Conservation (phyloP, 2,329 filamentous ascomycete species). For the Endoconidiophora laricicola region DNA sequence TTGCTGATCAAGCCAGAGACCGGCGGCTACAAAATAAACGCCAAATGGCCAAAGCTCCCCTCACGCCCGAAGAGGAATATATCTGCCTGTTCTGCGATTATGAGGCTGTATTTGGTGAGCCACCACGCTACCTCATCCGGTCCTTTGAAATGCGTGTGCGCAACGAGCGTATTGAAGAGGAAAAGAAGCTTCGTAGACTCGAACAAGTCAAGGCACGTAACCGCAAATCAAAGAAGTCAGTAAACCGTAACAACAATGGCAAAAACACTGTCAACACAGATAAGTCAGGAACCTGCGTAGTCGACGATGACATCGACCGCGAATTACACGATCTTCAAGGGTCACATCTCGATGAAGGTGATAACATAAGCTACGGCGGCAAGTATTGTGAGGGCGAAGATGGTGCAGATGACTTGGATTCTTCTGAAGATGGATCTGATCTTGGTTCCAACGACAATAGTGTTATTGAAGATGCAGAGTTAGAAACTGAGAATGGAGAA, state of each 20-base stretch:
- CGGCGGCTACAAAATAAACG: slow-evolving; percentile 64
- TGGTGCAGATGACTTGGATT: slow-evolving; percentile 3
- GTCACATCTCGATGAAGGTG: neutral
- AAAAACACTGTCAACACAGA: slow-evolving; percentile 3
- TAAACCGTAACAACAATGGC: neutral
- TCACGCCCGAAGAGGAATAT: slow-evolving; percentile 54
- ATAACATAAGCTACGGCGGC: slow-evolving; percentile 2
- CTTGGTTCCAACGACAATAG: neutral
- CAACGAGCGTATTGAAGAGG: slow-evolving; percentile 63
- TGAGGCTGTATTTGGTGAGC: slow-evolving; percentile 81
- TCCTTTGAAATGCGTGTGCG: slow-evolving; percentile 92
- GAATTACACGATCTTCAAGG: neutral
- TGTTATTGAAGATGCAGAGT: slow-evolving; percentile 14
- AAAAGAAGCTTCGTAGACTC: slow-evolving; percentile 67
- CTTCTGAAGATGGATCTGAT: slow-evolving; percentile 2
- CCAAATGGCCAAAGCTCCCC: slow-evolving; percentile 55
- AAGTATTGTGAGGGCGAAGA: neutral
- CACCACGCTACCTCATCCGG: slow-evolving; percentile 68
- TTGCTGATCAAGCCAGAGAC: slow-evolving; percentile 57
- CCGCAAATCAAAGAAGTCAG: slow-evolving; percentile 63
- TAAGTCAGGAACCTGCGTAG: neutral
- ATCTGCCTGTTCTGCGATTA: slow-evolving; percentile 98
- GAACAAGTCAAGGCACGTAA: slow-evolving; percentile 93
- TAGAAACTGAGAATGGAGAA: slow-evolving; percentile 7
- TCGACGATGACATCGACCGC: neutral